A percentile compares a stretch with the other conserved stretches of the same genome.
Conservation (phyloP, 441 rosid genomes). For the Omphalea diandra region DNA sequence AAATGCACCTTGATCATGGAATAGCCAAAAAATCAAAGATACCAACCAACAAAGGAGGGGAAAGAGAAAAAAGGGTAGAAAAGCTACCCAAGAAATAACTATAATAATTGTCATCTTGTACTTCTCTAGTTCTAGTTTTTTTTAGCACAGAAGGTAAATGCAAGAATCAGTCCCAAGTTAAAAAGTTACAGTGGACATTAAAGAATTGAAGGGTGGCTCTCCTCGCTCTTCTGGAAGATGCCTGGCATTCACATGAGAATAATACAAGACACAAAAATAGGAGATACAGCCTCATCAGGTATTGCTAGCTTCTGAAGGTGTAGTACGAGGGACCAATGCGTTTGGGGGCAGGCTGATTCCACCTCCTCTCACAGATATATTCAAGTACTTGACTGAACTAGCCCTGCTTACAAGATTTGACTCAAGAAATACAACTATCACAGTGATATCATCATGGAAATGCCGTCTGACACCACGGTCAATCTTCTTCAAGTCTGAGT, state of each 20-base stretch:
- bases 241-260: conserved; percentile 49
- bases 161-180: conserved; percentile 40
- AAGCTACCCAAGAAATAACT: conserved; percentile 27
- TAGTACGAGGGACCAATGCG: conserved; percentile 55
- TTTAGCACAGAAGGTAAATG: conserved; percentile 36
- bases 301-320: conserved; percentile 42
- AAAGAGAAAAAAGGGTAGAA: conserved; percentile 3
- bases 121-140: conserved; percentile 33
- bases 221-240: conserved; percentile 35
- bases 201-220: conserved; percentile 49
- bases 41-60: neutral
- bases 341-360: conserved; percentile 58
- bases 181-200: conserved; percentile 53
- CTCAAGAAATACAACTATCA: conserved; percentile 79
- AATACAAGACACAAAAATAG: conserved; percentile 31
- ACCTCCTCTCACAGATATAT: conserved; percentile 68
- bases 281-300: conserved; percentile 29
- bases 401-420: conserved; percentile 56
- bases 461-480: conserved; percentile 91
- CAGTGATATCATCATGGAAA: conserved; percentile 98
- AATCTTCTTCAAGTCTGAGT: conserved; percentile 94
- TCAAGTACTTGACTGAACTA: conserved; percentile 40
- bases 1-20: no score
- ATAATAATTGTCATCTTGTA: conserved; percentile 35
- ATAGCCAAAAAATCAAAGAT: no score